Base-by-base conservation (phyloP, 495 filamentous ascomycete genomes). In the Penicillium psychrofluorescens region DNA sequence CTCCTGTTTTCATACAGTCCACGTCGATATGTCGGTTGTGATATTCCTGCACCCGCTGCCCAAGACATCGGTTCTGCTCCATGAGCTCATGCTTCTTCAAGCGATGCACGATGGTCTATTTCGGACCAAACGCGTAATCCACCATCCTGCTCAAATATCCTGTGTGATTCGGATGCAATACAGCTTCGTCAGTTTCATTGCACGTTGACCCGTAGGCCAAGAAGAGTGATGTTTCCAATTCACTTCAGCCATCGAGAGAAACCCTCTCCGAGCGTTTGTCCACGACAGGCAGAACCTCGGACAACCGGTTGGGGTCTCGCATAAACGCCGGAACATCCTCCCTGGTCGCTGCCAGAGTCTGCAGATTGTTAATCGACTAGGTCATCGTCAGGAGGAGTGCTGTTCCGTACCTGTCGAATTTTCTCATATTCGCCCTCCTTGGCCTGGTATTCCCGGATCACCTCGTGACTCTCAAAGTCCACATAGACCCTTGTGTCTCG, bases 401-500 rank as follows among this genome's bases (percentile, higher is more conserved):
- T 4, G 22, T 22, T 28, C 5, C 75, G 44, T 70, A 89, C 86
- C 77, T 79, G 72, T 70, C 83, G 81, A 2, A 95, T 81, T 39
- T 77, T 77, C 37, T 81, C 83, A 58, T 95, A 96, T 40, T 68
- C 74, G 40, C 81, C 79, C 67, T 98, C 92, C 59, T 79, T 80
- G 9, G 84, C 82, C 41, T 84, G 82, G 52, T 95, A 96, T 69
- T 98, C 91, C 46, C 92, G 74, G 8, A 92, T 84, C 12, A 96
- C 83, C 66, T 89, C 82, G 5, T 80, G 75, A n/a, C 67, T 79
- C 11, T 67, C 75, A 69, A 97, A 95, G 49, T 97, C 94, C 8
- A 97, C 77, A 64, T 91, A 98, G 7, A 97, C 73, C 45, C 92
- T 75, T 8, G 94, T 97, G 56, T 98, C 92, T 40, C 90, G 71